Percentiles rank a stretch among this genome's conserved stretches.
These are phyloP conservation scores for Polyplosphaeria fusca DNA, from an alignment of 495 filamentous ascomycete genomes.

Conservation along the genomic window DNA sequence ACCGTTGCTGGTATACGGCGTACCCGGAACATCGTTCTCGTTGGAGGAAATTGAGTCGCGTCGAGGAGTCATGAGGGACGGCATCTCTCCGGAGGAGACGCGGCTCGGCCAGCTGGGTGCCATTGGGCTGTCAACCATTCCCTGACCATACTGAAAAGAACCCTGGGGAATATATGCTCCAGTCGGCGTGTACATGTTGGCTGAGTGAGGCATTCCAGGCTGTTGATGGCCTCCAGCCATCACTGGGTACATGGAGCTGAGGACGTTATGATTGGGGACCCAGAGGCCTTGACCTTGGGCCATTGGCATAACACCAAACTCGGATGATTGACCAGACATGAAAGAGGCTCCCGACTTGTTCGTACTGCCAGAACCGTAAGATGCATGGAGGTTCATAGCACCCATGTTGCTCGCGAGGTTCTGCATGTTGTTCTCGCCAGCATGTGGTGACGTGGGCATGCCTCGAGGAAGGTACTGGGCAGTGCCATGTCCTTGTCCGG, in stretches of 20 bases:
- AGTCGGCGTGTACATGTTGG: slow-evolving; percentile 39
- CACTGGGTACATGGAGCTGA: slow-evolving; percentile 25
- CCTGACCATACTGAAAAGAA: slow-evolving; percentile 39
- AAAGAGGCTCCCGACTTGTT: slow-evolving; percentile 32
- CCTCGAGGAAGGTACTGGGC: slow-evolving; percentile 33
- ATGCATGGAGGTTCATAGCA: slow-evolving; percentile 36
- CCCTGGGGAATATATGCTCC: slow-evolving; percentile 36
- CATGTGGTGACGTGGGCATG: slow-evolving; percentile 24
- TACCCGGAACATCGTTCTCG: slow-evolving; percentile 58
- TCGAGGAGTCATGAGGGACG: slow-evolving; percentile 45
- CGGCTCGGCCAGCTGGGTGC: slow-evolving; percentile 43
- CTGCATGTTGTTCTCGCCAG: slow-evolving; percentile 28
- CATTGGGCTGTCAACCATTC: slow-evolving; percentile 39
- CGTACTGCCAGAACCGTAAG: slow-evolving; percentile 38
- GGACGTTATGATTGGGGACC: slow-evolving; percentile 37
- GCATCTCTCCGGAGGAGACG: slow-evolving; percentile 41
- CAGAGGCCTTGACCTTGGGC: slow-evolving; percentile 32
- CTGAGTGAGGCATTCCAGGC: slow-evolving; percentile 25
- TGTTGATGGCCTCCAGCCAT: slow-evolving; percentile 23
- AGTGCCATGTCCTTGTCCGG: slow-evolving; percentile 29
- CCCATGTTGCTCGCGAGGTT: slow-evolving; percentile 40
- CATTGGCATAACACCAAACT: slow-evolving; percentile 33
- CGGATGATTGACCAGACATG: slow-evolving; percentile 32
- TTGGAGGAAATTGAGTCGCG: slow-evolving; percentile 58
- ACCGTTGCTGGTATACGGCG: slow-evolving; percentile 53